Evolutionary conservation across 2,329 filamentous ascomycete species (phyloP), one percentile per base, ranked within the genome.

Genomic region (Neonectria coccinea): DNA sequence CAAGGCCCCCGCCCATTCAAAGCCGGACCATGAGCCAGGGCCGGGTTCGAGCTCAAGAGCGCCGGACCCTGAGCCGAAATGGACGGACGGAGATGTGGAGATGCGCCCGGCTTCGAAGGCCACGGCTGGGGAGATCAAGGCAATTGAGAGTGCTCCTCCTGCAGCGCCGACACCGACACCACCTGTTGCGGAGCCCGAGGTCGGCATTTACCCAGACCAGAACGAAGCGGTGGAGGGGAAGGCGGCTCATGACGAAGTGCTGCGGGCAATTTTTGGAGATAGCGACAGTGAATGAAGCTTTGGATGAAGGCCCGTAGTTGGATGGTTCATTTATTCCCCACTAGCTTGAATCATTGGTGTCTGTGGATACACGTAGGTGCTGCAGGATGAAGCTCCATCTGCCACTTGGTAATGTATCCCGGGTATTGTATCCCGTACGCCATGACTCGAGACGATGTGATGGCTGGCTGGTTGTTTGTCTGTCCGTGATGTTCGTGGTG

Each of bases 201-300:
- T 96, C 25, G 44, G 36, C 29, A 54, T 74, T 39, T 88, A 97
- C 76, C 86, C 89, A 0, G 91, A 93, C 67, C 87, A 84, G 69
- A 97, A 97, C 45, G 76, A 80, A 44, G 78, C 78, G 10, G 73
- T 97, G 10, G 92, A 97, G 74, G 90, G 86, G 0, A 84, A 89
- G 72, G 86, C 88, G 58, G 92, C 94, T 1, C 89, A 91, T 16
- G 92, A 94, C 53, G 92, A 92, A 47, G 90, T 97, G 0, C 94
- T 97, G 73, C 92, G 88, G 70, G 92, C 93, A n/a, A 94, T 98
- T 31, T 98, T 98, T 85, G 95, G 94, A 6, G 93, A 94, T 76
- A 92, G 92, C 74, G 91, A 91, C 68, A 91, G 93, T 71, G 91
- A 93, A 60, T 76, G 65, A 67, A 55, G 59, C 27, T 9, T 27